Conservation (phyloP, 2,329 filamentous ascomycete species). For the Emericellopsis atlantica region DNA sequence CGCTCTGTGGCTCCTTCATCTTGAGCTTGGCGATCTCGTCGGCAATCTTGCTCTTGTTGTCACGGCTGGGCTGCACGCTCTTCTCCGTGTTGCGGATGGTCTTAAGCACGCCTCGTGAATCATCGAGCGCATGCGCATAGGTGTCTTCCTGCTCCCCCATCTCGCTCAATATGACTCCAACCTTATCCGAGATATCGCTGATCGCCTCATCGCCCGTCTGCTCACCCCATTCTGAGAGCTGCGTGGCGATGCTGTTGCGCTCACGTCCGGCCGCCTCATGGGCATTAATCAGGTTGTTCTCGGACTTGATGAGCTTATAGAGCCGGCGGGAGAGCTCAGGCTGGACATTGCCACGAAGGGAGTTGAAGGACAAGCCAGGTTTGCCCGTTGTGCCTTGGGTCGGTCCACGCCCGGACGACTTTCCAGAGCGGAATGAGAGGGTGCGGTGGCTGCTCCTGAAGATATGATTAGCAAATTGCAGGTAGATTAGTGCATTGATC, state of each 20-base stretch:
- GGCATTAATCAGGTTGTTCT: conserved; percentile 76
- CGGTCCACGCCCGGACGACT: conserved; percentile 22
- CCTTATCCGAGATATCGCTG: conserved; percentile 87
- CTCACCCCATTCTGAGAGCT: conserved; percentile 95
- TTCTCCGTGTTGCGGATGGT: conserved; percentile 90
- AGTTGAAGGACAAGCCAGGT: conserved; percentile 74
- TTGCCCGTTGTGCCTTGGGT: conserved; percentile 24
- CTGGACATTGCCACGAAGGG: conserved; percentile 72
- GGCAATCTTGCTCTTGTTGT: conserved; percentile 74
- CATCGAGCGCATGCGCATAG: conserved; percentile 79
- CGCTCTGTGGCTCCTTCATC: conserved; percentile 79
- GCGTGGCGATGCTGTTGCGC: conserved; percentile 70
- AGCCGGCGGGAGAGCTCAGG: conserved; percentile 83
- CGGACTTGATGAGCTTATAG: conserved; percentile 86
- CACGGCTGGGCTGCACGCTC: conserved; percentile 85
- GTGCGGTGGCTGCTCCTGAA: conserved; percentile 49
- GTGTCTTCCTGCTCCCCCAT: conserved; percentile 87
- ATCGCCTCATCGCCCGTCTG: conserved; percentile 77
- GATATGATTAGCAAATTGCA: no score
- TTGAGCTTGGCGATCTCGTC: conserved; percentile 91
- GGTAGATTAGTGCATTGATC: background rate
- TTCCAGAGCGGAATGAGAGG: conserved; percentile 60
- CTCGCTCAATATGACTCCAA: conserved; percentile 84
- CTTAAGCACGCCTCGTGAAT: conserved; percentile 73
- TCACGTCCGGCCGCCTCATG: conserved; percentile 80